phyloP scores from a whole-genome alignment of 805 yeast genomes.

The Spathaspora sp. region DNA sequence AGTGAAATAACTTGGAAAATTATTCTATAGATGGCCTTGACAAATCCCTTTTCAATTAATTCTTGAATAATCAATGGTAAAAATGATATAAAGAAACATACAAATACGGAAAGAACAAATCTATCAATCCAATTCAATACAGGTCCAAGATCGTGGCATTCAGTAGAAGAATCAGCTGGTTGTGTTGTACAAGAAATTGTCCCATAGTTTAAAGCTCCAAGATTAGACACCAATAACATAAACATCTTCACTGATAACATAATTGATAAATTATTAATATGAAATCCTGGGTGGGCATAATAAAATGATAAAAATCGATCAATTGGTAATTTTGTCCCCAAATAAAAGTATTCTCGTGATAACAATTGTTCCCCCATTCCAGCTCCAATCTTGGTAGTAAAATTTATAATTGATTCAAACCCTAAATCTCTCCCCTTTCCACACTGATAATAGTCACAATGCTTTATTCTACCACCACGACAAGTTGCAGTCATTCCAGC shows the following conservation, averaged over 20 bases:
- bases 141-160: constrained; percentile 83
- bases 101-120: constrained; percentile 84
- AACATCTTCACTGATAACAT: constrained; percentile 84
- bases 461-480: constrained; percentile 92
- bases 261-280: constrained; percentile 84
- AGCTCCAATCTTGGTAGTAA: constrained; percentile 94
- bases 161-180: constrained; percentile 47
- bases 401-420: constrained; percentile 85
- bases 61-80: constrained; percentile 87
- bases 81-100: constrained; percentile 90
- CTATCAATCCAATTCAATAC: constrained; percentile 88
- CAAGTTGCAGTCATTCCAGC: constrained; percentile 91
- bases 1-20: constrained; percentile 74
- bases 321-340: constrained; percentile 85
- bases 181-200: constrained; percentile 60
- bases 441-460: constrained; percentile 93
- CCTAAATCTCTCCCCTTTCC: constrained; percentile 97
- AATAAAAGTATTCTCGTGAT: constrained; percentile 85
- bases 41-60: constrained; percentile 76
- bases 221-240: constrained; percentile 71
- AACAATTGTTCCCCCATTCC: constrained; percentile 98
- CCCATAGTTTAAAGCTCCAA: constrained; percentile 77
- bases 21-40: constrained; percentile 70
- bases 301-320: constrained; percentile 90
- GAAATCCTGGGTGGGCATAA: constrained; percentile 97